Percentiles rank a stretch among this genome's conserved stretches.
Conservation (phyloP, 2,329 filamentous ascomycete species). For the Colletotrichum tanaceti region DNA sequence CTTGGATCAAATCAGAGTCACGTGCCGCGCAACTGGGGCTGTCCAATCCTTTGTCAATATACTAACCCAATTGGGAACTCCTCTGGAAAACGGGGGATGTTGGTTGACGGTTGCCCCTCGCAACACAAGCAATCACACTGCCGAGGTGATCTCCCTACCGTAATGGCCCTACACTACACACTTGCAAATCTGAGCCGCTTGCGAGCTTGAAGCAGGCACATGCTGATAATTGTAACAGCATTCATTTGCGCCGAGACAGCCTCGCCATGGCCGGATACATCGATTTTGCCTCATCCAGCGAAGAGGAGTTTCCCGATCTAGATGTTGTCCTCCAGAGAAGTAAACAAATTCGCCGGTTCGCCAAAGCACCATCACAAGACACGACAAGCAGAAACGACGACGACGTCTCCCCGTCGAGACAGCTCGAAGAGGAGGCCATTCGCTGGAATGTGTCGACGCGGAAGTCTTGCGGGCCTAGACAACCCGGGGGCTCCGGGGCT, state of each 20-base stretch:
- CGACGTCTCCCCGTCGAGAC: neutral
- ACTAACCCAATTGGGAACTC: neutral
- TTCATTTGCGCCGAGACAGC: neutral
- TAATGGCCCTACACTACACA: slow-evolving; percentile 8
- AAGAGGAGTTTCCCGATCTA: slow-evolving; percentile 58
- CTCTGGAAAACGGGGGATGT: neutral
- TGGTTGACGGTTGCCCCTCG: slow-evolving; percentile 28
- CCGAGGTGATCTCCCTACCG: neutral
- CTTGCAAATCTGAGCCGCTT: neutral
- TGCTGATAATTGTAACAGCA: neutral
- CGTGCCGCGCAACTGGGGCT: neutral
- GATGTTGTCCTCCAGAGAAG: slow-evolving; percentile 46
- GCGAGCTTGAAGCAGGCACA: neutral
- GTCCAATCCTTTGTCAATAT: neutral
- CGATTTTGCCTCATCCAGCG: slow-evolving; percentile 49
- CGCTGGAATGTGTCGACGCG: neutral
- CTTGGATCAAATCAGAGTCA: neutral
- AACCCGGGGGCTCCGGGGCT: neutral
- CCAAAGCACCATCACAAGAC: slow-evolving; percentile 32
- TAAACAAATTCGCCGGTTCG: slow-evolving; percentile 12
- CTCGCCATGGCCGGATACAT: slow-evolving; percentile 39
- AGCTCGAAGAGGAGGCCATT: slow-evolving; percentile 1
- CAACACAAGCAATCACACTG: slow-evolving; percentile 18
- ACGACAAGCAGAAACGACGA: neutral
- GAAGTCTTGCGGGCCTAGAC: neutral